Evolutionary conservation across 2,329 filamentous ascomycete species (phyloP), one percentile per base, ranked within the genome.

Genomic region (Clarireedia paspali): DNA sequence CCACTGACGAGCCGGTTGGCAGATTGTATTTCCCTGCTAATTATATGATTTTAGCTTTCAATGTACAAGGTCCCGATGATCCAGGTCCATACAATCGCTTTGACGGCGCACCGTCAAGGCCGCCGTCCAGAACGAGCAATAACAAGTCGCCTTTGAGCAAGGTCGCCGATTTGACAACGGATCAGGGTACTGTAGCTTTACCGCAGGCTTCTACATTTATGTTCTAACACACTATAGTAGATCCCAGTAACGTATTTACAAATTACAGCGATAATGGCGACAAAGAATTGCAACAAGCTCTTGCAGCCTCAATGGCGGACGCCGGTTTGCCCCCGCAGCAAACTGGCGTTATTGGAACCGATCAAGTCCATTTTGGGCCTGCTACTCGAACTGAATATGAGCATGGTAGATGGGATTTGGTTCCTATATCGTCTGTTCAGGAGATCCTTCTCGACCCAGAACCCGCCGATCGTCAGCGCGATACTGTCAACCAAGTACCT

Each of bases 351-450:
- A 73, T 73, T 38, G 59, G 52, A 24, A 63, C 62, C 27, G 71
- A 70, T 44, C 60, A 70, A n/a, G 73, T 75, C 4, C 66, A 77
- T 47, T 85, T 86, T 68, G 82, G 82, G 1, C 83, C 82, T 0
- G 81, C 83, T 4, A 83, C 76, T 46, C 73, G 81, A 38, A 64
- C 70, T 2, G 72, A 79, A 39, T 85, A 85, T 60, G 77, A 83
- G 40, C 66, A 73, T 26, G 72, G 72, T 47, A 73, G 78, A 60
- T 86, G 83, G 83, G 80, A 77, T 10, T 77, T 86, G 78, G 76
- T 85, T 0, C 74, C 73, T 0, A 56, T 66, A 17, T 61, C 61
- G 3, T 65, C 62, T 42, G 67, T 60, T 20, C 62, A 65, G 50
- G 67, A 70, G 53, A 64, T 67, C 38, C 26, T 65, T 17, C 42